These are phyloP conservation scores for Teratosphaeria zuluensis DNA, from an alignment of 2,329 filamentous ascomycete species.

Conservation along the genomic window DNA sequence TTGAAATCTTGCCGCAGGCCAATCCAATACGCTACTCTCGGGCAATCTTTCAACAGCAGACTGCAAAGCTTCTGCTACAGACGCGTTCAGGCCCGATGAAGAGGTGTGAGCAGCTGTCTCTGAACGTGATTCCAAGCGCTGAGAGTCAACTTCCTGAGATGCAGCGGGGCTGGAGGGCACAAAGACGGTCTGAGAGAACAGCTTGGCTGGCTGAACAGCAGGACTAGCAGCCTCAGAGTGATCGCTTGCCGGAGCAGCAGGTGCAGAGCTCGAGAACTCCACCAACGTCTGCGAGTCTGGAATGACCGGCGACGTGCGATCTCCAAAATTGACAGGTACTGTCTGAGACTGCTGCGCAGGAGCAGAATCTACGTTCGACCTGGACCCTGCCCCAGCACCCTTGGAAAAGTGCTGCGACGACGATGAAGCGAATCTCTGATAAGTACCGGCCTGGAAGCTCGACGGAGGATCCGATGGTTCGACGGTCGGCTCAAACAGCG, in stretches of 20 bases:
- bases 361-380: background rate
- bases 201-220: background rate
- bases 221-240: background rate
- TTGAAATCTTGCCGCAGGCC: background rate
- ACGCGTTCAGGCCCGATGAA: background rate
- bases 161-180: background rate
- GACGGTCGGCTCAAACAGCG: constrained; percentile 1
- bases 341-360: constrained; percentile 3
- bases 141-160: background rate
- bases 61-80: background rate
- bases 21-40: background rate
- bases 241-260: background rate
- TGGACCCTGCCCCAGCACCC: background rate
- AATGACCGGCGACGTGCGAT: constrained; percentile 3
- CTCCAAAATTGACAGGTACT: constrained; percentile 7
- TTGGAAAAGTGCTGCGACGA: background rate
- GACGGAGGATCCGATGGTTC: constrained; percentile 17
- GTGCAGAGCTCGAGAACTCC: constrained; percentile 3
- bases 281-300: constrained; percentile 10
- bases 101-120: background rate
- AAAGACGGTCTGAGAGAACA: background rate
- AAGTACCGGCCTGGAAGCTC: constrained; percentile 17
- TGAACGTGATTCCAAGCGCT: background rate
- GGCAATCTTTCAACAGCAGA: background rate
- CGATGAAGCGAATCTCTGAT: constrained; percentile 9